phyloP scores from a whole-genome alignment of 179 eudicot genomes.

The Patellifolia procumbens region DNA sequence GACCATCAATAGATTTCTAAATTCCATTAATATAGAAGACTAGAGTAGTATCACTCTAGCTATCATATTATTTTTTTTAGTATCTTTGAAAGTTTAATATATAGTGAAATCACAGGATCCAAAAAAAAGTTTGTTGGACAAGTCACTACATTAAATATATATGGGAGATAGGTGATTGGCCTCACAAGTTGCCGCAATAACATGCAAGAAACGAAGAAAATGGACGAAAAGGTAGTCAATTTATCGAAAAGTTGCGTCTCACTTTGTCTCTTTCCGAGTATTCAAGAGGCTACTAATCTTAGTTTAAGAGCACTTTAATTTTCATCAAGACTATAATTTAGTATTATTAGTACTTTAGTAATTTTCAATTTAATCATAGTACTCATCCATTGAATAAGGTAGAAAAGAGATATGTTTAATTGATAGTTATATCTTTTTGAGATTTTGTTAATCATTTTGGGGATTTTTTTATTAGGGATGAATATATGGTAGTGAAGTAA shows the following conservation, averaged over 20 bases:
- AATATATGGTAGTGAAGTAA: not conserved
- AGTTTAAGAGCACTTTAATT: not conserved
- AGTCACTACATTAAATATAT: not conserved
- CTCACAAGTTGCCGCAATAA: constrained; percentile 34
- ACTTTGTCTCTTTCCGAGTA: not conserved
- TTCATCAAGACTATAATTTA: too few relatives aligned
- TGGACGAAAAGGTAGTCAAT: not conserved
- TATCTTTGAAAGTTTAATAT: not conserved
- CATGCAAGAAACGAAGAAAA: constrained; percentile 10
- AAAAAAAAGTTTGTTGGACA: constrained; percentile 17
- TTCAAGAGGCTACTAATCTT: not conserved
- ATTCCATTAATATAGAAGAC: too few relatives aligned
- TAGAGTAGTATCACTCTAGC: too few relatives aligned
- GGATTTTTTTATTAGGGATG: not conserved
- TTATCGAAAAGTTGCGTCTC: constrained; percentile 3
- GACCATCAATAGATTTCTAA: not conserved
- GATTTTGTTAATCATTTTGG: not conserved
- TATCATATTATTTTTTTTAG: too few relatives aligned
- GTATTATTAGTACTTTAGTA: not conserved
- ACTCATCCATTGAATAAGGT: not conserved
- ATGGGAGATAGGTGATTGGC: not conserved
- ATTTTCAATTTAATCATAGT: not conserved
- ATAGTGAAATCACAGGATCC: constrained; percentile 14
- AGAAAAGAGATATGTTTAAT: not conserved
- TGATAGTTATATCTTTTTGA: not conserved